Percentiles rank a stretch among this genome's conserved stretches.
Conservation (phyloP, 176 grass and related monocot genomes). For the Phoenix roebelenii region DNA sequence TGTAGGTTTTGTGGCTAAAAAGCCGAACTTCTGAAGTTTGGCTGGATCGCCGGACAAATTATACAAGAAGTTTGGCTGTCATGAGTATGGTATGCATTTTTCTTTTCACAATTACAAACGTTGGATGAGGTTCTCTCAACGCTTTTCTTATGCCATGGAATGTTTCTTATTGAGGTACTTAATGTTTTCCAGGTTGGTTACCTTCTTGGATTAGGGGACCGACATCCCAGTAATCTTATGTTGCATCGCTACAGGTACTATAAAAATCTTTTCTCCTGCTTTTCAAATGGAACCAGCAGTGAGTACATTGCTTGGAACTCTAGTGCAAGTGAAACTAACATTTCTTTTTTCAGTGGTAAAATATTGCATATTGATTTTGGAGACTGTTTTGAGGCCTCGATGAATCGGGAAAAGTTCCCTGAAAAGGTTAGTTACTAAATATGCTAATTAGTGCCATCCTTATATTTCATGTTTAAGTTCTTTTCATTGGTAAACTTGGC, state of each 20-base stretch:
- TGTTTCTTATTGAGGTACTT: conserved; percentile 18
- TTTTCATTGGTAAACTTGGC: too few species aligned
- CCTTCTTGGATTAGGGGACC: conserved; percentile 92
- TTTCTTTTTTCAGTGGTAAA: conserved; percentile 73
- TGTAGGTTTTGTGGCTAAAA: conserved; percentile 91
- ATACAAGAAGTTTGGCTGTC: conserved; percentile 90
- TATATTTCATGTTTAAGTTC: too few species aligned
- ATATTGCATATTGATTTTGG: conserved; percentile 99
- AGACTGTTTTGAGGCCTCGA: conserved; percentile 96
- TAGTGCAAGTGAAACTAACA: too few species aligned
- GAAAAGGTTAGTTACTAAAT: conserved; percentile 59
- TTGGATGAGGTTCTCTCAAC: too few species aligned
- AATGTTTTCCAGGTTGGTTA: conserved; percentile 73
- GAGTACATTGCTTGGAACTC: too few species aligned
- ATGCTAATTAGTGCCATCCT: too few species aligned
- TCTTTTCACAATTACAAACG: not conserved
- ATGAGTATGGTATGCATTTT: conserved; percentile 93
- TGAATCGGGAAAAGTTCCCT: conserved; percentile 96
- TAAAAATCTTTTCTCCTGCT: not conserved
- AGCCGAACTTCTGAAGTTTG: conserved; percentile 94
- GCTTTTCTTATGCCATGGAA: not conserved
- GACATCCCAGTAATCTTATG: conserved; percentile 99
- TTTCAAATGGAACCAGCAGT: too few species aligned
- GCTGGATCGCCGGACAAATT: conserved; percentile 96
- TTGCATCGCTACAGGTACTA: conserved; percentile 75